Percentiles rank a stretch among this genome's conserved stretches.
phyloP scores from a whole-genome alignment of 164 flowering plant species.

The Tinospora cordifolia region DNA sequence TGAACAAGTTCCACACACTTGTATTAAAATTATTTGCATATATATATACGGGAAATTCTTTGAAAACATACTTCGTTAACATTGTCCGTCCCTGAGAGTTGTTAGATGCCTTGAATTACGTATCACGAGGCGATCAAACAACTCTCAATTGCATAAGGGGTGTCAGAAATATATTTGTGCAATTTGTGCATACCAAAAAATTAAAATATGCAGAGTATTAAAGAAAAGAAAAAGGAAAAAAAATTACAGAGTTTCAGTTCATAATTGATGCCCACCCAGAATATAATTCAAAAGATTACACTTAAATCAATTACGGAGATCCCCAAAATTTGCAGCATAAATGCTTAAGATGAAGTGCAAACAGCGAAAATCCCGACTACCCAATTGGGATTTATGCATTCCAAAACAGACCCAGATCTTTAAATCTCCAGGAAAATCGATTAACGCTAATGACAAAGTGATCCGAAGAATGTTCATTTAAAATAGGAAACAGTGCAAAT shows the following conservation, averaged over 20 bases:
- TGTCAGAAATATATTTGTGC: too few species aligned
- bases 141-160: too few species aligned
- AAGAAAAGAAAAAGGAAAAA: neutral
- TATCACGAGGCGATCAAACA: too few species aligned
- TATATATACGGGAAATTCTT: too few species aligned
- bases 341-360: neutral
- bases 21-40: neutral
- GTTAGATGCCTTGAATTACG: too few species aligned
- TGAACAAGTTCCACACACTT: neutral
- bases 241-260: neutral
- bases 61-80: neutral
- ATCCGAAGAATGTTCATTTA: neutral
- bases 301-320: too few species aligned
- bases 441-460: neutral
- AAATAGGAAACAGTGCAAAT: neutral
- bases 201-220: too few species aligned
- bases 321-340: neutral
- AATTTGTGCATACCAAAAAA: neutral
- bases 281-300: too few species aligned
- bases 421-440: conserved; percentile 5
- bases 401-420: conserved; percentile 1
- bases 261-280: too few species aligned
- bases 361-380: neutral
- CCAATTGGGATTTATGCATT: neutral
- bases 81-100: too few species aligned